phyloP scores from a whole-genome alignment of 306 rosid genomes.

The Ormosia emarginata region DNA sequence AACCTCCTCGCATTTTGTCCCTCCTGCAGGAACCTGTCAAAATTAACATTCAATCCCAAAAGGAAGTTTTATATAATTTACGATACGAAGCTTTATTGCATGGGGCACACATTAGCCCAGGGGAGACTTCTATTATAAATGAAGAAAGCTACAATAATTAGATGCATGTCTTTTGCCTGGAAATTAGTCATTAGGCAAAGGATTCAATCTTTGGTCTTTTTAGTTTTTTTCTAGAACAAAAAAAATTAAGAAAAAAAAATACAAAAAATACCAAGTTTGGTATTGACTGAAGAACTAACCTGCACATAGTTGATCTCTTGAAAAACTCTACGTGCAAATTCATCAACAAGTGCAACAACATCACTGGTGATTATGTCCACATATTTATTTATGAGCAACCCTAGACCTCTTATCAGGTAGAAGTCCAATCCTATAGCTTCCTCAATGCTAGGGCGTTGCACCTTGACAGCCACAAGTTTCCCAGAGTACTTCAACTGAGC shows the following conservation, averaged over 20 bases:
- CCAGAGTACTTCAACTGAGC: conserved; percentile 66
- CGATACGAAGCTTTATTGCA: background rate
- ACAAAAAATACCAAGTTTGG: background rate
- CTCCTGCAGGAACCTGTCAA: conserved; percentile 94
- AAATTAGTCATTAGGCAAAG: background rate
- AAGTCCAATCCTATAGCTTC: conserved; percentile 92
- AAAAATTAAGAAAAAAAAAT: background rate
- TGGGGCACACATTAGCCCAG: background rate
- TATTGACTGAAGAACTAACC: conserved; percentile 46
- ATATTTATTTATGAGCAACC: conserved; percentile 73
- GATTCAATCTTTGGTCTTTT: background rate
- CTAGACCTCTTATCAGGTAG: conserved; percentile 75
- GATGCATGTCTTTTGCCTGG: background rate
- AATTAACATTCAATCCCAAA: conserved; percentile 77
- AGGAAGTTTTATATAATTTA: conserved; percentile 24
- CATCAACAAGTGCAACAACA: conserved; percentile 84
- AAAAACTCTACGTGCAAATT: conserved; percentile 88
- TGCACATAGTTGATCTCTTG: conserved; percentile 98
- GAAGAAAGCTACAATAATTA: background rate
- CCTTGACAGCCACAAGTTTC: conserved; percentile 82
- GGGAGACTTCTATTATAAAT: conserved; percentile 5
- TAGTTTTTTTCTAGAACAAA: background rate
- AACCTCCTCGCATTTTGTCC: conserved; percentile 88
- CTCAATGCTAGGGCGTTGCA: conserved; percentile 92
- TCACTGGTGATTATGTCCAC: conserved; percentile 76